These are phyloP conservation scores for Penicillium freii DNA, from an alignment of 2,329 filamentous ascomycete genomes.

Conservation along the genomic window DNA sequence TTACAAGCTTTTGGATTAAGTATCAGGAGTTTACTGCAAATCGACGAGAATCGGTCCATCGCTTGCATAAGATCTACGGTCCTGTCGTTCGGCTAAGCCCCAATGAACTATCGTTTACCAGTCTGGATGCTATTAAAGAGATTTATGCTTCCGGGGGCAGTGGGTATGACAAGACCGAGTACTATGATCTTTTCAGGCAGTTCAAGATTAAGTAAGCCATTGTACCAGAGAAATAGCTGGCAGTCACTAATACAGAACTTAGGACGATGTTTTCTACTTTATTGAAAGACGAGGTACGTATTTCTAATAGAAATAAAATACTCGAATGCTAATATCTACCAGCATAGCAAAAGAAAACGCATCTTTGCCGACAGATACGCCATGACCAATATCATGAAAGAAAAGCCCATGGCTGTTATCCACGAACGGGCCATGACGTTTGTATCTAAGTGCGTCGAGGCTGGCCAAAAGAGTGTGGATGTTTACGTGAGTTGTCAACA, in stretches of 20 bases:
- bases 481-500: constrained; percentile 54
- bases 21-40: constrained; percentile 33
- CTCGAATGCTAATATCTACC: constrained; percentile 1
- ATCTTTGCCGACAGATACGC: constrained; percentile 66
- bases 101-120: constrained; percentile 33
- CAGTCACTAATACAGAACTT: background rate
- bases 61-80: constrained; percentile 28
- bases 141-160: constrained; percentile 36
- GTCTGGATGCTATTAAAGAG: constrained; percentile 30
- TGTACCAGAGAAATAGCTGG: background rate
- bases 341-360: constrained; percentile 64
- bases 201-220: constrained; percentile 29
- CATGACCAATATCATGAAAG: constrained; percentile 64
- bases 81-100: constrained; percentile 31
- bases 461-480: constrained; percentile 52
- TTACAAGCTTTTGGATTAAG: constrained; percentile 31
- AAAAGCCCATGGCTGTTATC: constrained; percentile 57
- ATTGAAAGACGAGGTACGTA: constrained; percentile 20
- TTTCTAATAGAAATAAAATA: background rate
- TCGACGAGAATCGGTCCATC: constrained; percentile 31
- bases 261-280: constrained; percentile 43
- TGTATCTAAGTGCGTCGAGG: constrained; percentile 50
- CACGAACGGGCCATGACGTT: constrained; percentile 57
- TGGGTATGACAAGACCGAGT: constrained; percentile 39
- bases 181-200: constrained; percentile 36